phyloP scores from a whole-genome alignment of 768 basidiomycete species.

The Suillus subalutaceus region DNA sequence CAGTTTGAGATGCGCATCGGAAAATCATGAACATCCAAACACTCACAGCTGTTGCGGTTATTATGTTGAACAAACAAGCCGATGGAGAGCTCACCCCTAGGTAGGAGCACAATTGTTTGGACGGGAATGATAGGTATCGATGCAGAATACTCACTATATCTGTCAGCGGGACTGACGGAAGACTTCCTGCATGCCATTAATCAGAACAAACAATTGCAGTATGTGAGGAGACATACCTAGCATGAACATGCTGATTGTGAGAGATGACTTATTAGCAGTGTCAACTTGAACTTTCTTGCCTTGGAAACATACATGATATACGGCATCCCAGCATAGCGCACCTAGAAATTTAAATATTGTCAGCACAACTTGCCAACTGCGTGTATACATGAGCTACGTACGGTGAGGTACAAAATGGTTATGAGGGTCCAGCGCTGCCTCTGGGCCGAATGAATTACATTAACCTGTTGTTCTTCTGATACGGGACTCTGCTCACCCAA shows the following conservation, averaged over 20 bases:
- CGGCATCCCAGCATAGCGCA: not conserved
- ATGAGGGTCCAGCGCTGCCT: not conserved
- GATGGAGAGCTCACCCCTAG: not conserved
- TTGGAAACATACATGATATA: not conserved
- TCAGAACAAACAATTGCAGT: not conserved
- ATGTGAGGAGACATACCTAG: not conserved
- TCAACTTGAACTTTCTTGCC: not conserved
- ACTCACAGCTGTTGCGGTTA: not conserved
- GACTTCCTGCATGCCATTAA: not conserved
- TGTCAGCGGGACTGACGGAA: constrained; percentile 4
- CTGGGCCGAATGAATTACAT: not conserved
- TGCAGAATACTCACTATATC: not conserved
- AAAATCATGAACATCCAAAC: not conserved
- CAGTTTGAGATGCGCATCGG: not conserved
- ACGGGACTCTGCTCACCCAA: not conserved
- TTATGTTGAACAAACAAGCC: not conserved
- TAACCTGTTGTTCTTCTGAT: not conserved
- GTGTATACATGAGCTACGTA: not conserved
- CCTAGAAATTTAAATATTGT: not conserved
- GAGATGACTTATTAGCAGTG: not conserved
- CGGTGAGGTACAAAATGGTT: not conserved
- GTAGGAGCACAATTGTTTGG: not conserved
- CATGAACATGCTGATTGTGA: constrained; percentile 3
- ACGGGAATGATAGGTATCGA: not conserved
- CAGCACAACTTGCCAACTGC: not conserved